Conservation (phyloP, 345 rosid species). For the Syzygium jambos region DNA sequence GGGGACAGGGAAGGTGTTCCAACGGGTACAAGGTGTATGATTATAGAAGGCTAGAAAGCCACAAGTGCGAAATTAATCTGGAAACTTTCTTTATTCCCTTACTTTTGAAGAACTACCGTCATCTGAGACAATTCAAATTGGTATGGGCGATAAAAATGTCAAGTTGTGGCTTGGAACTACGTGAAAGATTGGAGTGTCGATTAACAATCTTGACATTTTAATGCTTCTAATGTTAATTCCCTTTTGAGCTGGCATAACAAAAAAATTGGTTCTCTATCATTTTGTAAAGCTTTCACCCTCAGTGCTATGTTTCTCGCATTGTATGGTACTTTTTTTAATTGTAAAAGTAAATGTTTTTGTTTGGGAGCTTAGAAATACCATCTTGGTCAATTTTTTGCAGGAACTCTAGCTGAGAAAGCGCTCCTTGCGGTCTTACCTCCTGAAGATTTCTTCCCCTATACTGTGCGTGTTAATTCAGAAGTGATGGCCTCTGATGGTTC, state of each 20-base stretch:
- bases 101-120: not conserved
- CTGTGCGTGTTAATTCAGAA: slow-evolving; percentile 87
- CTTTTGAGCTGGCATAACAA: not conserved
- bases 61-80: too few species aligned
- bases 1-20: too few species aligned
- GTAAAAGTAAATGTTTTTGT: not conserved
- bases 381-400: slow-evolving; percentile 20
- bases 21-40: too few species aligned
- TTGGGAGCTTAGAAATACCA: not conserved
- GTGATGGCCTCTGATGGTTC: slow-evolving; percentile 99
- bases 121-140: not conserved
- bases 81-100: not conserved
- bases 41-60: too few species aligned
- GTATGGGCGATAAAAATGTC: not conserved
- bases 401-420: slow-evolving; percentile 97
- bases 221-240: not conserved
- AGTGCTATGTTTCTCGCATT: not conserved
- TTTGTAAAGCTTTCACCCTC: not conserved
- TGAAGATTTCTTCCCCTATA: slow-evolving; percentile 68
- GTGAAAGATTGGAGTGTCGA: not conserved
- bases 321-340: not conserved
- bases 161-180: not conserved
- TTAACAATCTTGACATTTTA: not conserved
- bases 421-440: slow-evolving; percentile 85
- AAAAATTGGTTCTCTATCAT: not conserved